Percentiles rank a stretch among this genome's conserved stretches.
Evolutionary conservation across 345 rosid species (phyloP).

Genomic region (Noccaea caerulescens): DNA sequence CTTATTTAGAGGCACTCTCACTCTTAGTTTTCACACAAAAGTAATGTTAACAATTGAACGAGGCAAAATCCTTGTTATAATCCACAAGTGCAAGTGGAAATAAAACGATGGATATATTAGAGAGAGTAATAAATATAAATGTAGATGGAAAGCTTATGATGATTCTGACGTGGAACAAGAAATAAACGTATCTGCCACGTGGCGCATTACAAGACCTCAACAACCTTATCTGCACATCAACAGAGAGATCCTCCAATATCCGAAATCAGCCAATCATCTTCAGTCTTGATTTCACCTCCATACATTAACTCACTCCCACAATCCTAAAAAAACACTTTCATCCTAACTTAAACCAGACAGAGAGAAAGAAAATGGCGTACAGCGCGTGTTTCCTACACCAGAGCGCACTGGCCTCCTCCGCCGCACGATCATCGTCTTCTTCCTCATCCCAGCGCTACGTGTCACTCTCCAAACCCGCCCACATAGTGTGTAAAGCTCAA

Average conservation of each 20-base stretch:
- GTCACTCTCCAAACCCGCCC: constrained; percentile 52
- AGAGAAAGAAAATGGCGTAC: constrained; percentile 63
- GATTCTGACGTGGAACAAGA: constrained; percentile 36
- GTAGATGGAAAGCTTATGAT: background rate
- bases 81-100: no score
- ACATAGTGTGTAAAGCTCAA: constrained; percentile 70
- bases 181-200: constrained; percentile 44
- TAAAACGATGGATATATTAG: no score
- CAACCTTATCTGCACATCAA: constrained; percentile 70
- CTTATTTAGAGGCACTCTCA: no score
- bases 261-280: constrained; percentile 55
- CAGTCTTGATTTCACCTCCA: constrained; percentile 40
- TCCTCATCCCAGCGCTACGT: constrained; percentile 58
- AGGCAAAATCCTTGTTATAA: no score
- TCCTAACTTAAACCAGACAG: constrained; percentile 10
- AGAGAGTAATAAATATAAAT: background rate
- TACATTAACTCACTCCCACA: constrained; percentile 29
- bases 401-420: constrained; percentile 61
- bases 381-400: constrained; percentile 88
- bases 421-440: constrained; percentile 48
- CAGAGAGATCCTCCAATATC: constrained; percentile 61
- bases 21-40: no score
- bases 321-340: constrained; percentile 7
- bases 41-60: no score
- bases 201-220: constrained; percentile 51